Evolutionary conservation across 768 basidiomycete species (phyloP), one percentile per base, ranked within the genome.

Genomic region (Macrolepiota albuminosa): DNA sequence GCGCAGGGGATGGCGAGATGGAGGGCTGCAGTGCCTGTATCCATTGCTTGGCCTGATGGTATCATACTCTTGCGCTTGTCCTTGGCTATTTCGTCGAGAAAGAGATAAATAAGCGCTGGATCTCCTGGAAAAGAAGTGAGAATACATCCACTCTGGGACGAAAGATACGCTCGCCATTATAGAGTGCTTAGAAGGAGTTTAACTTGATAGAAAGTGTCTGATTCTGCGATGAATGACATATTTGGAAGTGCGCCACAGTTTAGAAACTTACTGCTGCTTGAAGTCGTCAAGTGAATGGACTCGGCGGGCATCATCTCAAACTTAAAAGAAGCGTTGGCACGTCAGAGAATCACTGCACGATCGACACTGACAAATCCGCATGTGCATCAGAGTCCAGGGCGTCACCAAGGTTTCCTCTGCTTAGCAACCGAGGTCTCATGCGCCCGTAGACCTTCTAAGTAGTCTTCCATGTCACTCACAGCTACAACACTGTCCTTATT

Each of bases 1-100:
- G 83, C 90, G 70, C 91, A 93, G 46, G 89, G 82, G n/a, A 93
- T 84, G 11, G 89, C 91, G 2, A 93, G 82, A 71, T 93, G 91
- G 7, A 93, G 74, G 0, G 89, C 88, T 3, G 89, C 86, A 6
- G 89, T 87, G 13, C 84, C 88, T 1, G 86, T 81, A 67, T 91
- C 87, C 0, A 85, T 37, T 14, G 6, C 34, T 14, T n/a, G 13
- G 6, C 11, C 21, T 11, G 50, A 37, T 21, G 21, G 21, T 7
- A 6, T 7, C 34, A 14, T 13, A 6, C 50, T 58, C 21, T 71
- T 78, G 4, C 83, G 81, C 57, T 76, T 81, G 64, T 89, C 85
- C 69, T 85, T 88, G 53, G 80, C 77, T 43, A 93, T 87, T 69
- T 91, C 89, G 1, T 84, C 67, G n/a, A 93, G 78, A 66, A 92